Conservation (phyloP, 2,329 filamentous ascomycete species). For the Aspergillus unguis region DNA sequence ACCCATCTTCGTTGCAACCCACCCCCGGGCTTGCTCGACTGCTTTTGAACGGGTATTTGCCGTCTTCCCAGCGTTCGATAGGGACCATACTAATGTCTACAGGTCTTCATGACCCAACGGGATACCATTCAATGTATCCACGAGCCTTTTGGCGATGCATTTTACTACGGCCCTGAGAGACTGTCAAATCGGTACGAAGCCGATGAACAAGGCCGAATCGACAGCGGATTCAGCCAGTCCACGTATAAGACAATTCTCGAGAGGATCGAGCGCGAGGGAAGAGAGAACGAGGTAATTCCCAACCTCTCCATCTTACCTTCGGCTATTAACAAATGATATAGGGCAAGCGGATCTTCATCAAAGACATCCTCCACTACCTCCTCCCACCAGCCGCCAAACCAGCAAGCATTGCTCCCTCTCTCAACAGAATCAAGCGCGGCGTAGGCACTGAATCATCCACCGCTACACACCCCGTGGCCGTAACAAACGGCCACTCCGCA, state of each 20-base stretch:
- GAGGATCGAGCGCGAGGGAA: constrained; percentile 66
- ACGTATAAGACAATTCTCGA: constrained; percentile 66
- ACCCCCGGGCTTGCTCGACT: constrained; percentile 91
- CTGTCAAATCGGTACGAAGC: constrained; percentile 74
- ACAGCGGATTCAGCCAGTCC: constrained; percentile 44
- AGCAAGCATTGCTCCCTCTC: constrained; percentile 73
- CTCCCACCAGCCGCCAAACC: constrained; percentile 69
- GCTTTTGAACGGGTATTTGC: constrained; percentile 83
- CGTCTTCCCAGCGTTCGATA: neutral
- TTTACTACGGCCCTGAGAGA: constrained; percentile 91
- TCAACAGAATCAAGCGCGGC: constrained; percentile 57
- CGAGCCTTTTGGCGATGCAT: constrained; percentile 95
- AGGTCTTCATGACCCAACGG: constrained; percentile 95
- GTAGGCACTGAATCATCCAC: constrained; percentile 50
- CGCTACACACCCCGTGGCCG: constrained; percentile 18
- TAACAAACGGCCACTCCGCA: constrained; percentile 21
- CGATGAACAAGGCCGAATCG: constrained; percentile 53
- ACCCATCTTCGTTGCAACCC: constrained; percentile 88
- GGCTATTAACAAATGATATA: constrained; percentile 47
- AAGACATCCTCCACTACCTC: constrained; percentile 94
- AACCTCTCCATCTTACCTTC: neutral
- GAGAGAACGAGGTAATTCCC: constrained; percentile 52
- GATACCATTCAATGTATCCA: constrained; percentile 80
- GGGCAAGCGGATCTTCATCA: constrained; percentile 94
- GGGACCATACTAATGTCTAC: constrained; percentile 8